Conservation (phyloP, 257 asterid genomes). For the Jasminum sambac region DNA sequence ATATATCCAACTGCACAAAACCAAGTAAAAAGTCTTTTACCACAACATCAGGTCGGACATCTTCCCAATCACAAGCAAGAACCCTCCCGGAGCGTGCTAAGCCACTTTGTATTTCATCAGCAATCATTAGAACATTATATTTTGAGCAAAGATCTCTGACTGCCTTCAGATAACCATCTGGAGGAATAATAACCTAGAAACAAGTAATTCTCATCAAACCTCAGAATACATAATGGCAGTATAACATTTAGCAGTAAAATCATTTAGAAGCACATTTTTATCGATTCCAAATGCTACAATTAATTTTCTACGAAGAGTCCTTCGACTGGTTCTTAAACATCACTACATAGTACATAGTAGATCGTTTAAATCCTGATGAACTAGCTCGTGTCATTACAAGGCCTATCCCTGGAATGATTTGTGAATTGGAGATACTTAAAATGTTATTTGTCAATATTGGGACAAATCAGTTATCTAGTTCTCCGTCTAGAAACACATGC, state of each 20-base stretch:
- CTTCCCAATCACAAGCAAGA: conserved; percentile 96
- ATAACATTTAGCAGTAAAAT: conserved; percentile 6
- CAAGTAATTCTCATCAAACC: conserved; percentile 17
- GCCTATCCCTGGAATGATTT: not conserved
- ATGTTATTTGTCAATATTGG: conserved; percentile 6
- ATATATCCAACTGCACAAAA: conserved; percentile 12
- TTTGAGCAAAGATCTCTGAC: conserved; percentile 87
- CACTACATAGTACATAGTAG: not conserved
- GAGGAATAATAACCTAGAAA: conserved; percentile 85
- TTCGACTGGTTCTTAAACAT: not conserved
- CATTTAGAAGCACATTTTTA: not conserved
- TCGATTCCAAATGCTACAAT: not conserved
- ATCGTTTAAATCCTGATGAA: not conserved
- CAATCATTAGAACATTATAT: conserved; percentile 84
- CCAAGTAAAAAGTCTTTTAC: conserved; percentile 46
- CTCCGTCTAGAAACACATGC: not conserved
- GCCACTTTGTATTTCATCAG: conserved; percentile 98
- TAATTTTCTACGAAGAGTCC: not conserved
- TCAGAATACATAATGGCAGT: conserved; percentile 7
- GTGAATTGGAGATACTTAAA: not conserved
- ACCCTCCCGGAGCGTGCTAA: conserved; percentile 88
- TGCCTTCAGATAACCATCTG: conserved; percentile 79
- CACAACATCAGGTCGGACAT: conserved; percentile 82
- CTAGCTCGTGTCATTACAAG: conserved; percentile 10
- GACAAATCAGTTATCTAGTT: conserved; percentile 6